Evolutionary conservation across 176 grass and related monocot genomes (phyloP), one percentile per base, ranked within the genome.

Genomic region (Calamus simplicifolius): DNA sequence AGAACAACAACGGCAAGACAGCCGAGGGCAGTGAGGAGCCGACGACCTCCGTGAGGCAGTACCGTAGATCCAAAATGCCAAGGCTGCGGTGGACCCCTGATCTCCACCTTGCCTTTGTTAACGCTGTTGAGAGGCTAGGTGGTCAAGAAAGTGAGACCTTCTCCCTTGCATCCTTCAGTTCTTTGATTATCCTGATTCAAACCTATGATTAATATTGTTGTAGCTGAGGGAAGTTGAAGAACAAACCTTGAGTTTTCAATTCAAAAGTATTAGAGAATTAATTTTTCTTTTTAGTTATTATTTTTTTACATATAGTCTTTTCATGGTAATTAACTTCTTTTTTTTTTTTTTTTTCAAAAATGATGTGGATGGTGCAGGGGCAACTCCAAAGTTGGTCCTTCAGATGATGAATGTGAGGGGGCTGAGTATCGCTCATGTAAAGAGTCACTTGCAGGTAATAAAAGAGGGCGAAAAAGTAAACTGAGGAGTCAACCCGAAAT

Each of bases 351-450:
- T 29, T 35, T 43, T 10, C 0, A 12, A 12, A 12, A 43, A 43
- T 43, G 35, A 43, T 43, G 12, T 68, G 27, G 10, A 27, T 51
- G 29, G 18, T 57, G 59, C 57, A 96, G 91, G 91, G 63, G 91
- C 91, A 23, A 96, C 91, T 15, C 91, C 91, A 79, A 96, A 96
- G 68, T 57, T 87, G 35, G 86, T 96, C 54, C 91, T 90, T 85
- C 86, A 96, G 83, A 90, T 90, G 86, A 96, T 96, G 91, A 96
- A 96, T 69, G 91, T 90, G 64, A 85, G 86, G 69, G 91, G 91
- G 14, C 80, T 96, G 53, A 96, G 77, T 64, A 96, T 96, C 71
- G 91, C 86, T 72, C 91, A 96, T 90, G 91, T 96, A 18, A 96
- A 96, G 85, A 96, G 91, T 72, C 91, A 97, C 19, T 69, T 97